A percentile compares a stretch with the other conserved stretches of the same genome.
These are phyloP conservation scores for Panicum virgatum DNA, from an alignment of 202 grass and related monocot species.

Conservation along the genomic window DNA sequence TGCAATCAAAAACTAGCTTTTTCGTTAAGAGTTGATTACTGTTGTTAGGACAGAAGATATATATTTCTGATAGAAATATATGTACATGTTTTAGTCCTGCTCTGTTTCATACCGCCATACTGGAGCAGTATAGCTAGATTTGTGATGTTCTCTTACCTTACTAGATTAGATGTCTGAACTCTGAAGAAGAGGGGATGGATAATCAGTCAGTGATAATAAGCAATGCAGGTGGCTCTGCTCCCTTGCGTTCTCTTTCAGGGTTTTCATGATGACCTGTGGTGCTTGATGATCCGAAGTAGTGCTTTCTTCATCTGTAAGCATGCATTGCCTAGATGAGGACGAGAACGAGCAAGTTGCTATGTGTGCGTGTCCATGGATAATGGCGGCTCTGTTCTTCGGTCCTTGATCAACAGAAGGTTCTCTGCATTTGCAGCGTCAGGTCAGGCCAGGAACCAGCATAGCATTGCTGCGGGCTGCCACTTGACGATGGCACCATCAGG, in stretches of 20 bases:
- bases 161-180: slow-evolving; percentile 20
- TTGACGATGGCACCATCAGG: slow-evolving; percentile 4
- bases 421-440: slow-evolving; percentile 18
- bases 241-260: neutral
- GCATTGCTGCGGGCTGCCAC: neutral
- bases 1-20: slow-evolving; percentile 30
- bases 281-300: neutral
- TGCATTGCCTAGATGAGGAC: slow-evolving; percentile 10
- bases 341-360: neutral
- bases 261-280: slow-evolving; percentile 8
- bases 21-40: slow-evolving; percentile 25
- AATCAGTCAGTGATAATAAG: slow-evolving; percentile 1
- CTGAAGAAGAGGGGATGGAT: neutral
- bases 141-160: slow-evolving; percentile 22
- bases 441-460: neutral
- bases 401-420: neutral
- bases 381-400: neutral
- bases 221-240: neutral
- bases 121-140: slow-evolving; percentile 25
- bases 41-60: slow-evolving; percentile 34
- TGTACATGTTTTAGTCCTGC: slow-evolving; percentile 42
- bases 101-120: slow-evolving; percentile 21
- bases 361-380: neutral
- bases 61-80: slow-evolving; percentile 44
- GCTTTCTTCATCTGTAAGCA: slow-evolving; percentile 35